These are phyloP conservation scores for Nitzschia sp. DNA, from an alignment of 108 stramenopile genomes.

Conservation along the genomic window DNA sequence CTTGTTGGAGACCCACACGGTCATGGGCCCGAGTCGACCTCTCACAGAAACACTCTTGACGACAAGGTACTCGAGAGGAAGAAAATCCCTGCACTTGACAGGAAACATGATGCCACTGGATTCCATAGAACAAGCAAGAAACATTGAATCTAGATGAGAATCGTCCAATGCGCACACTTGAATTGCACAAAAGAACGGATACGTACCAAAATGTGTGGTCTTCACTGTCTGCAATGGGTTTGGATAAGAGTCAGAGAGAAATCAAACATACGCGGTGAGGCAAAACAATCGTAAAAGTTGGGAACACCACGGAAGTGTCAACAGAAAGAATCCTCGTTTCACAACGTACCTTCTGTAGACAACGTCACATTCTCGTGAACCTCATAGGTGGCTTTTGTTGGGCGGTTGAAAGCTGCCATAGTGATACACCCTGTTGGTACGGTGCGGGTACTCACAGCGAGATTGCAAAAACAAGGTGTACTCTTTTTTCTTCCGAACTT, in stretches of 20 bases:
- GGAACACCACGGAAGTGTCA: too few species aligned
- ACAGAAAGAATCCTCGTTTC: too few species aligned
- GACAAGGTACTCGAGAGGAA: constrained; percentile 73
- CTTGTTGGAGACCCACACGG: constrained; percentile 78
- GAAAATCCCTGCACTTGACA: constrained; percentile 68
- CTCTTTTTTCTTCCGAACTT: too few species aligned
- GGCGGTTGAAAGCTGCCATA: constrained; percentile 80
- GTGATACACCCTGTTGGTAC: background rate
- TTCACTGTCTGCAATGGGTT: constrained; percentile 64
- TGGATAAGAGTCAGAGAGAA: background rate
- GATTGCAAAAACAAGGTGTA: too few species aligned
- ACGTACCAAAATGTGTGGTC: constrained; percentile 87
- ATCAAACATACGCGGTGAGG: too few species aligned
- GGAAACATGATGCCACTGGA: constrained; percentile 85
- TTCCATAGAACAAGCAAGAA: background rate
- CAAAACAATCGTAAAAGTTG: too few species aligned
- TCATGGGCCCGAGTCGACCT: constrained; percentile 65
- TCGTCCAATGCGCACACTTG: background rate
- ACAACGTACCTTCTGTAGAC: constrained; percentile 59
- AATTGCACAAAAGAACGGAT: background rate
- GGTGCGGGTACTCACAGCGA: too few species aligned
- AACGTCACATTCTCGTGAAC: constrained; percentile 73
- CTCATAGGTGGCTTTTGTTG: constrained; percentile 75
- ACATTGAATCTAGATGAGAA: background rate
- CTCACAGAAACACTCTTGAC: constrained; percentile 67